A percentile compares a stretch with the other conserved stretches of the same genome.
Evolutionary conservation across 768 basidiomycete genomes (phyloP).

Genomic region (Pulveroboletus sp.): DNA sequence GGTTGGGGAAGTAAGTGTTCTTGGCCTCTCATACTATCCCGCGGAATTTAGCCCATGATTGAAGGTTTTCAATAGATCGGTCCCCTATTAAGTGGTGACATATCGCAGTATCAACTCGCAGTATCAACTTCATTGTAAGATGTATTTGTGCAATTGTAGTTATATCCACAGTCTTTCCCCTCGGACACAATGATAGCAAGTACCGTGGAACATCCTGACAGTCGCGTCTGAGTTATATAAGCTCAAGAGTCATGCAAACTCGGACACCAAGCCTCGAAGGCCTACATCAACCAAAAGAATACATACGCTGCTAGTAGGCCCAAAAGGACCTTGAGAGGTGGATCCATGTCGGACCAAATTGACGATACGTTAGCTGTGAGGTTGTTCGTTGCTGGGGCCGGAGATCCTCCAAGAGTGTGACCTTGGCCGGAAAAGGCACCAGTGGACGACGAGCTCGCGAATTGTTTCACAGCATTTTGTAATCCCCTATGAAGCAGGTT

Average conservation of each 20-base stretch:
- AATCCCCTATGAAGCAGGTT: slow-evolving; percentile 43
- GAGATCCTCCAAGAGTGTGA: slow-evolving; percentile 58
- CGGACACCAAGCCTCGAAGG: neutral
- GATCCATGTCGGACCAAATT: slow-evolving; percentile 49
- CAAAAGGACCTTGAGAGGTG: slow-evolving; percentile 63
- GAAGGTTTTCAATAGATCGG: slow-evolving; percentile 14
- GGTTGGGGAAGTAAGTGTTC: slow-evolving; percentile 43
- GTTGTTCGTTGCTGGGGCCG: slow-evolving; percentile 34
- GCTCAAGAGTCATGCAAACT: neutral
- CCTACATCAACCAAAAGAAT: slow-evolving; percentile 43
- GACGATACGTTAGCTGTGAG: slow-evolving; percentile 33
- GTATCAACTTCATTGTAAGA: neutral
- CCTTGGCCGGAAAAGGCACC: slow-evolving; percentile 67
- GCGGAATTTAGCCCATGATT: neutral
- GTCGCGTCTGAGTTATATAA: neutral
- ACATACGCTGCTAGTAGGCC: slow-evolving; percentile 61
- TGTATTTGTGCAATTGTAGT: slow-evolving; percentile 3
- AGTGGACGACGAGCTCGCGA: slow-evolving; percentile 38
- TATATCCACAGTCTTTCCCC: neutral
- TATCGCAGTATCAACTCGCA: neutral
- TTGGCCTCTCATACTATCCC: neutral
- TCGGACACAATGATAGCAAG: neutral
- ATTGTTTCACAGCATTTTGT: slow-evolving; percentile 52
- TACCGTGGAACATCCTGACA: neutral
- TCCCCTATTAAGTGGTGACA: neutral